These are phyloP conservation scores for Lyophyllum shimeji DNA, from an alignment of 768 basidiomycete species.

Conservation along the genomic window DNA sequence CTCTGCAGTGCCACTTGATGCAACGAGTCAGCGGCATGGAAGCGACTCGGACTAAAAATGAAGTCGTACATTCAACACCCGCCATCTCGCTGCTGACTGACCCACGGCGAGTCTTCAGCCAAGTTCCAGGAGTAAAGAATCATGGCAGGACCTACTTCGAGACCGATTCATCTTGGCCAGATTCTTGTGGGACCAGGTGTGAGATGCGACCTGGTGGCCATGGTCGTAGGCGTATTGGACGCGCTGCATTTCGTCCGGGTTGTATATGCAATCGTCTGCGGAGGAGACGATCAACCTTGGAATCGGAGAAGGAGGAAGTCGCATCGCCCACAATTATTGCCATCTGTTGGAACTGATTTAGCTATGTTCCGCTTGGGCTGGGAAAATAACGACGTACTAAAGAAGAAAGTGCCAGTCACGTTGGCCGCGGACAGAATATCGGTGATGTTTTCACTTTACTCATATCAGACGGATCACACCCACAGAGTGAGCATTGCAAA, in stretches of 20 bases:
- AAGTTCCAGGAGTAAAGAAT: not conserved
- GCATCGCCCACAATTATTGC: constrained; percentile 37
- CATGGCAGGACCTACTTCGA: constrained; percentile 28
- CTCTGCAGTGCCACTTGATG: constrained; percentile 37
- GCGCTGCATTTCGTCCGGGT: constrained; percentile 28
- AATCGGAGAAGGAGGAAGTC: not conserved
- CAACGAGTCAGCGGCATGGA: not conserved
- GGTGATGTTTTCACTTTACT: constrained; percentile 32
- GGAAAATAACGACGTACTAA: constrained; percentile 29
- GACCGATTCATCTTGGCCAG: constrained; percentile 38
- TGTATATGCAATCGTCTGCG: constrained; percentile 40
- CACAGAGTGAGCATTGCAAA: not conserved
- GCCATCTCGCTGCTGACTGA: constrained; percentile 49
- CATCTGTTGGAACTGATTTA: constrained; percentile 24
- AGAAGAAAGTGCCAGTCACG: constrained; percentile 44
- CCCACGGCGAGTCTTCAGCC: not conserved
- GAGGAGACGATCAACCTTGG: not conserved
- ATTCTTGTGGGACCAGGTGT: constrained; percentile 44
- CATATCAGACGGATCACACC: not conserved
- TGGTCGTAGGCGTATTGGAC: constrained; percentile 36
- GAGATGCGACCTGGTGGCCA: constrained; percentile 44
- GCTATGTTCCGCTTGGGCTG: not conserved
- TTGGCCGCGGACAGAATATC: constrained; percentile 32
- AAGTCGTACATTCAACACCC: constrained; percentile 38
- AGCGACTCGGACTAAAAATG: not conserved